phyloP scores from a whole-genome alignment of 257 asterid genomes.

The Echites panduratus region DNA sequence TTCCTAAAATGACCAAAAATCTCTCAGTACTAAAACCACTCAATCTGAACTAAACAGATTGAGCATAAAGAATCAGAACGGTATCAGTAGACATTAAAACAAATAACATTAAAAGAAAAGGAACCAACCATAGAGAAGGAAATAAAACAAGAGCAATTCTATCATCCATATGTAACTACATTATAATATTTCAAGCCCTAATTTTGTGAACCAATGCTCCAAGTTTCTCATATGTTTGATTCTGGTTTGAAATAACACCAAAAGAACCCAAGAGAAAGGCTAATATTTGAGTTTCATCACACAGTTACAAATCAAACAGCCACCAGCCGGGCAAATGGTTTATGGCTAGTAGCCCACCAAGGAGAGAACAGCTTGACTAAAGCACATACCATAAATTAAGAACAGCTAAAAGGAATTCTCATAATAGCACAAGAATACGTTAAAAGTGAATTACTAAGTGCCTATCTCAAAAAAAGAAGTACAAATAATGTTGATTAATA shows the following conservation, averaged over 20 bases:
- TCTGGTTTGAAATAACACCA: not conserved
- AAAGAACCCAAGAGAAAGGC: not conserved
- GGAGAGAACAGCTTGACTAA: not conserved
- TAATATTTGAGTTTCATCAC: not conserved
- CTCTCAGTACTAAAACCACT: conserved; percentile 3
- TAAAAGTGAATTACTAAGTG: not conserved
- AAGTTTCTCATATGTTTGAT: not conserved
- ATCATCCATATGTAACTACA: not conserved
- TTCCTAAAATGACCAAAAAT: conserved; percentile 46
- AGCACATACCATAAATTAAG: not conserved
- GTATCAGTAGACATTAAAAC: not conserved
- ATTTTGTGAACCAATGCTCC: not conserved
- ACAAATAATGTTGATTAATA: not conserved
- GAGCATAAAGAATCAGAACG: not conserved
- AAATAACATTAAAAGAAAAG: not conserved
- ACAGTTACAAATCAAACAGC: not conserved
- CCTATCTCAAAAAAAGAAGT: not conserved
- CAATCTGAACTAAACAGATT: conserved; percentile 1
- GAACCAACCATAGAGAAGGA: not conserved
- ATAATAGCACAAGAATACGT: not conserved
- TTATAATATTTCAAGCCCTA: conserved; percentile 4
- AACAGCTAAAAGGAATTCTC: not conserved
- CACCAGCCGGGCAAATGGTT: not conserved
- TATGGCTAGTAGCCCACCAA: not conserved
- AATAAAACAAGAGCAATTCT: not conserved